Base-by-base conservation (phyloP, 768 basidiomycete genomes). In the Fomitopsis serialis region DNA sequence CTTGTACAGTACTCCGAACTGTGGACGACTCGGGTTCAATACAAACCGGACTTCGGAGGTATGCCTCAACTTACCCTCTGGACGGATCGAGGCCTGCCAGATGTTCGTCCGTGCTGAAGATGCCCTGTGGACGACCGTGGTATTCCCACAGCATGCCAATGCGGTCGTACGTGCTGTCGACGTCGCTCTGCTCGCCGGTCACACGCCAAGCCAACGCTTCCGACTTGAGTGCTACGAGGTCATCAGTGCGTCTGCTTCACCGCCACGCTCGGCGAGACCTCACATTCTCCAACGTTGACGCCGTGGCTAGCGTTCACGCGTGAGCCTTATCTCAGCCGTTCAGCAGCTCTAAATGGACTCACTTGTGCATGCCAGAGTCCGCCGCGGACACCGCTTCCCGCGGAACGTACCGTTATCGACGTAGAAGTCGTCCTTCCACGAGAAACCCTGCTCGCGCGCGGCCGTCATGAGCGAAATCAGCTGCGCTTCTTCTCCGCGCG, bases 51-150 rank as follows among this genome's bases (percentile, higher is more conserved):
- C 12, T 5, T 17, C 8, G 47, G 21, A 56, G 5, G 44, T 43
- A 54, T 10, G 21, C 42, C 48, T 13, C 54, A 32, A 11, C 69
- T 48, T 57, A 80, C 79, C 79, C 79, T 67, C 80, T 40, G 27
- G 68, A 68, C 17, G 29, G 80, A 79, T 57, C 77, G 76, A 2
- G 64, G 19, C 79, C 78, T 6, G 81, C 78, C 9, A 81, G 68
- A 55, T 80, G 80, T 59, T 81, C 79, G 52, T 82, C 80, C 0
- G 80, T 80, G 15, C 76, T 78, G 56, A 70, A 80, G 15, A 80
- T 80, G 1, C 79, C 78, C 5, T 77, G 78, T 0, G 80, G 78
- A 2, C 79, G 69, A 6, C 81, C 80, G 55, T 82, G 80, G 58
- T 80, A 83, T 60, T 80, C 67, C 73, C 81, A 81, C 17, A 81